Evolutionary conservation across 768 basidiomycete species (phyloP), one percentile per base, ranked within the genome.

Genomic region (Lactarius sp.): DNA sequence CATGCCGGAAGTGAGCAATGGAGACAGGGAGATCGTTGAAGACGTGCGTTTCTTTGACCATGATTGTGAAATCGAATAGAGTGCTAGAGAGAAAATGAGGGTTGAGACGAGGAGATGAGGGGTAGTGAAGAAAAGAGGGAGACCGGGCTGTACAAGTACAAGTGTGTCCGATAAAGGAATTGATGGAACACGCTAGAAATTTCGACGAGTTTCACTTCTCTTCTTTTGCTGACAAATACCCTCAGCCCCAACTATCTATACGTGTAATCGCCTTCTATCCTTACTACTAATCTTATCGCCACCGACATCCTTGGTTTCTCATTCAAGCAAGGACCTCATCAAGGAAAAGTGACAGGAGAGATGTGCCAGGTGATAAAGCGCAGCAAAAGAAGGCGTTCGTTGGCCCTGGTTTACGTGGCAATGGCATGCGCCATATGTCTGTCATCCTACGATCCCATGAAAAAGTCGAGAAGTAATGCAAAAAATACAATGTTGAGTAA

Each of bases 1-100:
- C 31, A 52, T 20, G 37, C 50, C 2, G 22, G 12, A 27, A 56
- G 58, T 66, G 59, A 61, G 60, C 20, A 64, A 47, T 46, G 60
- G 18, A 13, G 47, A 22, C 12, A 27, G 47, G 16, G 1, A 14
- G 22, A 13, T 59, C 20, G 27, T 31, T 46, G 52, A 65, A 52
- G 22, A 77, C 80, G 18, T 70, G 87, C 86, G 81, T 84, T 83
- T 88, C 87, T 76, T 79, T 83, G 68, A 88, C 87, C 87, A 88
- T 88, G 69, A 66, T 74, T 64, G 50, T 47, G 56, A 27, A 53
- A 31, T 56, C 52, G 70, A 50, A 42, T 44, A 52, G 50, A 52
- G 16, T 61, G 62, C 53, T 57, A 59, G 47, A 46, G 62, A 61
- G 50, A 42, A 53, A 66, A 46, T 54, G 44, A 57, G 61, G 52